Evolutionary conservation across 2,329 filamentous ascomycete species (phyloP).

Genomic region (Diaporthe vaccinii): DNA sequence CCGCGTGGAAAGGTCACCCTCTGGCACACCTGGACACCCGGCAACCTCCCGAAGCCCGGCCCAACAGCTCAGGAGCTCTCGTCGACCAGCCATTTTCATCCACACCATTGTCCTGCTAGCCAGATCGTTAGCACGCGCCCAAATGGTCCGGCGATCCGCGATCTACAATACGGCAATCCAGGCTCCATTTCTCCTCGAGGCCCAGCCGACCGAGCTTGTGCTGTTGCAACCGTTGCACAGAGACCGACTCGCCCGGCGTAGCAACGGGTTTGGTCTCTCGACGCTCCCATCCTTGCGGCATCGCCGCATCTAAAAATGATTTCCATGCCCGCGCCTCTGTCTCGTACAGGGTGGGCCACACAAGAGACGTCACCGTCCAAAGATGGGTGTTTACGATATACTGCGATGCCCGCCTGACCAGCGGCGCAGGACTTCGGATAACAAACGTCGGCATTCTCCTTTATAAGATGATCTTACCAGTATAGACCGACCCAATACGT

Average conservation of each 20-base stretch:
- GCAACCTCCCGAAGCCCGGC: conserved; percentile 18
- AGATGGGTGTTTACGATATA: conserved; percentile 12
- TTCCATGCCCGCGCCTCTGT: conserved; percentile 8
- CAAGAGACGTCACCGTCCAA: conserved; percentile 18
- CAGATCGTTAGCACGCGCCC: conserved; percentile 19
- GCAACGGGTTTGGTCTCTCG: neutral
- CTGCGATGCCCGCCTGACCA: neutral
- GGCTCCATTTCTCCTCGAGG: conserved; percentile 12
- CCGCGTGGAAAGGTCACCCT: neutral
- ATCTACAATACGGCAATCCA: conserved; percentile 20
- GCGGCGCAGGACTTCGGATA: conserved; percentile 7
- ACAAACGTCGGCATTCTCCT: neutral
- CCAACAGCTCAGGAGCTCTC: neutral
- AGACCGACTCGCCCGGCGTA: conserved; percentile 17
- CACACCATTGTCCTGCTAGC: conserved; percentile 1
- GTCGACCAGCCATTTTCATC: neutral
- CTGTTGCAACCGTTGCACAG: conserved; percentile 18
- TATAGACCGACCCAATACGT: neutral
- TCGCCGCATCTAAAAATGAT: conserved; percentile 14
- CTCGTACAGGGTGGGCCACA: conserved; percentile 13
- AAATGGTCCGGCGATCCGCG: conserved; percentile 26
- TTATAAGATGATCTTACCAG: neutral
- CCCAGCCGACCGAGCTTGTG: neutral
- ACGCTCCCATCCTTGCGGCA: conserved; percentile 16
- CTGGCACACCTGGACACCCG: neutral